Evolutionary conservation across 1,139 yeast genomes (phyloP).

Genomic region (Spencermartinsiella ligniputridi): DNA sequence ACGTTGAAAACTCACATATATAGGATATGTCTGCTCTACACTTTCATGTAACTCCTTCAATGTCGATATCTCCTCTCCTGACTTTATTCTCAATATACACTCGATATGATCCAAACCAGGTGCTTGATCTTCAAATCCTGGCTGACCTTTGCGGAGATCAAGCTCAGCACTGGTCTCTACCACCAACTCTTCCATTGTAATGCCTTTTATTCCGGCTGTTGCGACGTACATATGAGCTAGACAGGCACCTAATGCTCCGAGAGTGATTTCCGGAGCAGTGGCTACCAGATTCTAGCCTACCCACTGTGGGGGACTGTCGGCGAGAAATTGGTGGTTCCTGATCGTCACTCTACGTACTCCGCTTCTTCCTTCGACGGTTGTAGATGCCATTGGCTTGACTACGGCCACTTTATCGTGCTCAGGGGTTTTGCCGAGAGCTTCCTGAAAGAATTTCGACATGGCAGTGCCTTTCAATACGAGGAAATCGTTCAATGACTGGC

Average conservation of each 20-base stretch:
- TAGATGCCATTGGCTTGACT: conserved; percentile 4
- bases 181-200: conserved; percentile 8
- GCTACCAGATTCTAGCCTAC: conserved; percentile 12
- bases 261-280: conserved; percentile 12
- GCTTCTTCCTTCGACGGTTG: conserved; percentile 11
- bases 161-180: conserved; percentile 10
- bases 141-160: conserved; percentile 12
- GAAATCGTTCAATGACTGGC: conserved; percentile 10
- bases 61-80: conserved; percentile 1
- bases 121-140: conserved; percentile 11
- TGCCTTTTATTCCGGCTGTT: conserved; percentile 11
- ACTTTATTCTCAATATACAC: conserved; percentile 8
- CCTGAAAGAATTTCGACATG: conserved; percentile 10
- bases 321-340: conserved; percentile 12
- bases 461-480: conserved; percentile 12
- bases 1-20: conserved; percentile 9
- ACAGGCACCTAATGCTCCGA: conserved; percentile 14
- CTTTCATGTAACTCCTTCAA: conserved; percentile 7
- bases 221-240: conserved; percentile 14
- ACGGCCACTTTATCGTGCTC: conserved; percentile 11
- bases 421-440: conserved; percentile 10
- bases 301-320: conserved; percentile 14
- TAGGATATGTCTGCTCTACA: conserved; percentile 13
- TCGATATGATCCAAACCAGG: conserved; percentile 11
- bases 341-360: conserved; percentile 10